Base-by-base conservation (phyloP, 1,284 basidiomycete species). In the Rhodotorula sp. region DNA sequence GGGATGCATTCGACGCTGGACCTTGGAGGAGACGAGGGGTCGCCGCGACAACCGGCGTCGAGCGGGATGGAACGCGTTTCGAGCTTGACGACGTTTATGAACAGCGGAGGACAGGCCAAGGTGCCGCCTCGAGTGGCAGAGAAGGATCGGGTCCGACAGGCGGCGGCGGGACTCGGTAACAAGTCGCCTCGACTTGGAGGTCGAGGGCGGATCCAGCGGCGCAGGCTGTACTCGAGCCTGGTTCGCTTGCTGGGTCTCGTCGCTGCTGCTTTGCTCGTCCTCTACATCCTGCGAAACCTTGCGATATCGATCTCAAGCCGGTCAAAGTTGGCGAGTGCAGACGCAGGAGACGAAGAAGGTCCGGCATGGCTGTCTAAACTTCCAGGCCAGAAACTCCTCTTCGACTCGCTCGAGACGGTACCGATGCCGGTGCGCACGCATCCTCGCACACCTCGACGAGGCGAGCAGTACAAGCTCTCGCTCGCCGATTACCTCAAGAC, bases 31-130 rank as follows among this genome's bases (percentile, higher is more conserved):
- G 65, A 36, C 29, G 54, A 61, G 36, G 55, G 19, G 13, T 13
- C 13, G 30, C 34, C 4, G 27, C 36, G 19, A 51, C 32, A 20
- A 36, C 36, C 57, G 4, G 9, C 44, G n/a, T 58, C 60, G 24
- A 27, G n/a, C 36, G 55, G 54, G 9, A 68, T 71, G 70, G 62
- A 71, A 44, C 52, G 66, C 8, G 49, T 52, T 2, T 15, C 52
- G n/a, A 62, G 59, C 24, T 29, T 71, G 30, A 71, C 70, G 22
- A 54, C 62, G 22, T 62, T 68, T 59, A 71, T 71, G 70, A 34
- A 27, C 10, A 49, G 52, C 24, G 64, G 51, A 3, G 52, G 60
- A 17, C 9, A 19, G 62, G 32, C 2, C 19, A 51, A 27, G 34
- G 13, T 11, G 27, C 17, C 19, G 10, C 46, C 46, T 6, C n/a